Conservation (phyloP, 1,139 yeast genomes). For the Geotrichum restrictum region DNA sequence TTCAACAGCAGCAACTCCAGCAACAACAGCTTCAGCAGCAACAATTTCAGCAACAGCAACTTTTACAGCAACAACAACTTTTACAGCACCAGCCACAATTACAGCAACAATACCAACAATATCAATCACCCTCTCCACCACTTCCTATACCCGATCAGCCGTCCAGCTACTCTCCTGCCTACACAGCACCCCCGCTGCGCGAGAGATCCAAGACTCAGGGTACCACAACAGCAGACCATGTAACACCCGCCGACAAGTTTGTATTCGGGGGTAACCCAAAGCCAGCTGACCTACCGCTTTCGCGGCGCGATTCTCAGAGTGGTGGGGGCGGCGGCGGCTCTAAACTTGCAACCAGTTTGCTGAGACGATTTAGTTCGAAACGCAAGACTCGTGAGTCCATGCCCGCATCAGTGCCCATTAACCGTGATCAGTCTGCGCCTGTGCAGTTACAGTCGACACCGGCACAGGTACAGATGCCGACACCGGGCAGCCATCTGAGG, state of each 20-base stretch:
- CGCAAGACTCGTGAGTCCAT: slow-evolving; percentile 24
- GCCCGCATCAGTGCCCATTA: slow-evolving; percentile 2
- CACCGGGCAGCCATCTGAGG: background rate
- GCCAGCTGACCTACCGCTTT: background rate
- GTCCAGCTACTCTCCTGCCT: slow-evolving; percentile 15
- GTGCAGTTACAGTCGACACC: no score
- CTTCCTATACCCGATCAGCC: no score
- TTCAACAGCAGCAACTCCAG: background rate
- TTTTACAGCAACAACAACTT: background rate
- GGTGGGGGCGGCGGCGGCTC: no score
- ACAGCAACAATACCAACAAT: background rate
- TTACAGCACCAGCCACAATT: slow-evolving; percentile 22
- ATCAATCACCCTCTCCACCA: background rate
- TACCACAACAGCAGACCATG: slow-evolving; percentile 22
- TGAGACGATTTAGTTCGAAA: slow-evolving; percentile 31
- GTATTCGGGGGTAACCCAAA: slow-evolving; percentile 15
- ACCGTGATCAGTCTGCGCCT: background rate
- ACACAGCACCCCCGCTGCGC: slow-evolving; percentile 21
- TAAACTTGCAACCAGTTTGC: slow-evolving; percentile 28
- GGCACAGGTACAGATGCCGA: no score
- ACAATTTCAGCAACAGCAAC: background rate
- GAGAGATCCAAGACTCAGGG: slow-evolving; percentile 31
- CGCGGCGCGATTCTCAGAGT: slow-evolving; percentile 5
- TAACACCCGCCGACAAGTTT: slow-evolving; percentile 16
- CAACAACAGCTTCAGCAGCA: slow-evolving; percentile 1